phyloP scores from a whole-genome alignment of 352 stramenopile species.

The Elongisporangium prolatum region DNA sequence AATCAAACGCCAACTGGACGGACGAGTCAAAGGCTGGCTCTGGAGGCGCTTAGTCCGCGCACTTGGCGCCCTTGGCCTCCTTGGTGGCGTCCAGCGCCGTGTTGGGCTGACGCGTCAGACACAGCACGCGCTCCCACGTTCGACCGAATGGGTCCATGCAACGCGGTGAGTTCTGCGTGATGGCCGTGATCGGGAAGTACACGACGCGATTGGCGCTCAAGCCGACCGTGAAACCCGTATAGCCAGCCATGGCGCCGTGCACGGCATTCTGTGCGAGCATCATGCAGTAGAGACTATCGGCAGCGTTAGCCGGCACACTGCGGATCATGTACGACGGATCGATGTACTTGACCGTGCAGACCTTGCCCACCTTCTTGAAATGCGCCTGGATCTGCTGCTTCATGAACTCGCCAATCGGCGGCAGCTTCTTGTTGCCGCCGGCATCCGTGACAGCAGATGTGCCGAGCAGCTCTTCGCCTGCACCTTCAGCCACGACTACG shows the following conservation, averaged over 20 bases:
- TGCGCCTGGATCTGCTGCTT: slow-evolving; percentile 92
- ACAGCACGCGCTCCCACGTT: slow-evolving; percentile 95
- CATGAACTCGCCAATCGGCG: slow-evolving; percentile 96
- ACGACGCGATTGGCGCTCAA: slow-evolving; percentile 97
- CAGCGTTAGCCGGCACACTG: slow-evolving; percentile 90
- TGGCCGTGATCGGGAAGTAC: slow-evolving; percentile 84
- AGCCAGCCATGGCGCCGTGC: slow-evolving; percentile 97
- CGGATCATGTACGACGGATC: slow-evolving; percentile 98
- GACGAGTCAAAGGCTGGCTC: background rate
- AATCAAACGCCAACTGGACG: background rate
- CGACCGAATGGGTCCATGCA: slow-evolving; percentile 83
- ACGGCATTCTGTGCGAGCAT: slow-evolving; percentile 97
- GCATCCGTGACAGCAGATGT: slow-evolving; percentile 90
- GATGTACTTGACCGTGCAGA: slow-evolving; percentile 96
- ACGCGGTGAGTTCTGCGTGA: slow-evolving; percentile 86
- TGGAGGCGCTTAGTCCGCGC: slow-evolving; percentile 46
- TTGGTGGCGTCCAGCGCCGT: slow-evolving; percentile 46
- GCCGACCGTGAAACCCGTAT: slow-evolving; percentile 96
- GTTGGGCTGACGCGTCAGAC: slow-evolving; percentile 94
- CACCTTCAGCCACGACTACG: slow-evolving; percentile 97
- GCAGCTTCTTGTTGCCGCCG: slow-evolving; percentile 94
- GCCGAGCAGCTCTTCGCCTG: slow-evolving; percentile 94
- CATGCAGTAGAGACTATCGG: slow-evolving; percentile 96
- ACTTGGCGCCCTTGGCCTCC: slow-evolving; percentile 48
- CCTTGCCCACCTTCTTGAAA: slow-evolving; percentile 88